Percentiles rank a stretch among this genome's conserved stretches.
Evolutionary conservation across 2,329 filamentous ascomycete genomes (phyloP).

Genomic region (Xylaria sp.): DNA sequence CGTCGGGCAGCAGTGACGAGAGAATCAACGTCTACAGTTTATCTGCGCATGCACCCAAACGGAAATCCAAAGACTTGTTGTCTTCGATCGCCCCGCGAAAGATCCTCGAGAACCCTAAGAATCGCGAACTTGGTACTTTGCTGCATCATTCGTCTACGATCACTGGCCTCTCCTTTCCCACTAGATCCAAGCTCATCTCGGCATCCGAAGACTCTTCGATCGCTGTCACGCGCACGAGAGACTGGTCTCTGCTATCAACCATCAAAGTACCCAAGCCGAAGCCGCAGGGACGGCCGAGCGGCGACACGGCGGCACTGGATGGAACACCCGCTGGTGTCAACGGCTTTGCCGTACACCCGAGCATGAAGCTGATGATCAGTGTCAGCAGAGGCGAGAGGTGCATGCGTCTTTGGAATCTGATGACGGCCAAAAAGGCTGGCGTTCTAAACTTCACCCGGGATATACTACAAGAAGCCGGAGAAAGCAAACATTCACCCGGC

Average conservation of each 20-base stretch:
- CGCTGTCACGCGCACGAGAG: slow-evolving; percentile 84
- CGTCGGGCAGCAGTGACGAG: slow-evolving; percentile 92
- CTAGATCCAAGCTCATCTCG: slow-evolving; percentile 87
- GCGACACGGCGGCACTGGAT: slow-evolving; percentile 86
- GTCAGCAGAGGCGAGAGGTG: slow-evolving; percentile 89
- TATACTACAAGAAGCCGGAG: slow-evolving; percentile 78
- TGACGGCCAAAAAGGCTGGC: slow-evolving; percentile 94
- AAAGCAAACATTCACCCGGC: slow-evolving; percentile 79
- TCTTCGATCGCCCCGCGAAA: slow-evolving; percentile 77
- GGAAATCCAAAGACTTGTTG: slow-evolving; percentile 68
- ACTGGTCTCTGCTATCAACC: slow-evolving; percentile 87
- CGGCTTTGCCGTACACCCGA: slow-evolving; percentile 94
- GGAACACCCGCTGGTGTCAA: slow-evolving; percentile 89
- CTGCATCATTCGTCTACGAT: slow-evolving; percentile 88
- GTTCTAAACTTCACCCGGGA: slow-evolving; percentile 85
- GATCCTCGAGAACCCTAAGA: slow-evolving; percentile 85
- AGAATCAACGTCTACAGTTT: slow-evolving; percentile 94
- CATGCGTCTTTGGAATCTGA: slow-evolving; percentile 95
- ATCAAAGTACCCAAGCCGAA: slow-evolving; percentile 92
- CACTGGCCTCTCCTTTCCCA: slow-evolving; percentile 83
- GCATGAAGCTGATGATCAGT: slow-evolving; percentile 95
- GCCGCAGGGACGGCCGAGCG: slow-evolving; percentile 80
- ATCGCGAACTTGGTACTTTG: slow-evolving; percentile 87
- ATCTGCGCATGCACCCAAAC: slow-evolving; percentile 73
- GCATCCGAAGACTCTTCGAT: slow-evolving; percentile 91